Percentiles rank a stretch among this genome's conserved stretches.
phyloP scores from a whole-genome alignment of 345 rosid species.

The Eucalyptus urophylla region DNA sequence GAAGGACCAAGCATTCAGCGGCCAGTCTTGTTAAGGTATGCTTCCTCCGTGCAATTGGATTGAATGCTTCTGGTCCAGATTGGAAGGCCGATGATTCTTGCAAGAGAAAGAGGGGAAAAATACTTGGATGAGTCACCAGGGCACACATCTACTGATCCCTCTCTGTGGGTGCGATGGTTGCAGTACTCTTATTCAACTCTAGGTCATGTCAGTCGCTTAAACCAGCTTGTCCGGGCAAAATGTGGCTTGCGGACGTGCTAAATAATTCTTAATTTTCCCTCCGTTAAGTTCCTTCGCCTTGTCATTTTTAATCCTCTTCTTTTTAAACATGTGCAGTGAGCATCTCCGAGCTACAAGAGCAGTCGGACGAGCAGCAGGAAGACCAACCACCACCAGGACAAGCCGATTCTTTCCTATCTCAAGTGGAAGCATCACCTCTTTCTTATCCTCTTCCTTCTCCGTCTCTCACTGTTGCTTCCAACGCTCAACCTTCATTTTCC shows the following conservation, averaged over 20 bases:
- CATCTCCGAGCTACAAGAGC: neutral
- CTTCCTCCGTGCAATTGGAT: neutral
- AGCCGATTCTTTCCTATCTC: neutral
- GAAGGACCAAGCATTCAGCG: neutral
- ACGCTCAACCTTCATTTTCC: neutral
- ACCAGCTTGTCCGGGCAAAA: neutral
- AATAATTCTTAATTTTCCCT: neutral
- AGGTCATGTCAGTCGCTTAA: neutral
- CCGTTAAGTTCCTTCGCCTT: neutral
- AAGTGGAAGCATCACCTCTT: neutral
- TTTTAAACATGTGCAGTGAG: neutral
- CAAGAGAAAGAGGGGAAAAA: neutral
- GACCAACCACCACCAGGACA: neutral
- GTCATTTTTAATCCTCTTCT: neutral
- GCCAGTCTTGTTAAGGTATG: neutral
- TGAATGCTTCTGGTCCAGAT: neutral
- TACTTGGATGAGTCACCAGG: neutral
- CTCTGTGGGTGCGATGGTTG: neutral
- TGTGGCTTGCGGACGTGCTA: neutral
- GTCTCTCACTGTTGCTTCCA: neutral
- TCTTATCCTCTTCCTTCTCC: neutral
- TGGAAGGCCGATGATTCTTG: neutral
- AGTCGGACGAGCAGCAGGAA: neutral
- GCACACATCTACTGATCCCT: neutral
- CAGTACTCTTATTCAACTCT: neutral